A percentile compares a stretch with the other conserved stretches of the same genome.
These are phyloP conservation scores for Sordariomycetes sp. DNA, from an alignment of 2,329 filamentous ascomycete species.

Conservation along the genomic window DNA sequence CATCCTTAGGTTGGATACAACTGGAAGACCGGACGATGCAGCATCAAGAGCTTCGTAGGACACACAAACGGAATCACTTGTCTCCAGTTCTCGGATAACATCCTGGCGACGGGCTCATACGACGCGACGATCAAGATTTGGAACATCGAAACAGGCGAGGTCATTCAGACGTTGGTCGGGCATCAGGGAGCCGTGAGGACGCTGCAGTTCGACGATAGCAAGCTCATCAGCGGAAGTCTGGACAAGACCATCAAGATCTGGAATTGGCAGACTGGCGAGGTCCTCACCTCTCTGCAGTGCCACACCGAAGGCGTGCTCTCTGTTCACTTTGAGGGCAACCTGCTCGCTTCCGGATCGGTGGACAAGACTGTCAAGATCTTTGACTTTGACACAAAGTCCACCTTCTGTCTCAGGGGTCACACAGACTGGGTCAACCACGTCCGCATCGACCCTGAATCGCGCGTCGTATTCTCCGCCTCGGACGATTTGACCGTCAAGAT, in stretches of 20 bases:
- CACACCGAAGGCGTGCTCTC: slow-evolving; percentile 79
- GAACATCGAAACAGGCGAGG: slow-evolving; percentile 82
- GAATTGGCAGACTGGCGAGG: slow-evolving; percentile 92
- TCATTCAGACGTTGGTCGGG: slow-evolving; percentile 74
- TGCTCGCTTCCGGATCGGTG: slow-evolving; percentile 80
- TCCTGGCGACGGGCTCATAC: slow-evolving; percentile 89
- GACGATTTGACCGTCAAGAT: slow-evolving; percentile 88
- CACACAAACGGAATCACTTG: slow-evolving; percentile 65
- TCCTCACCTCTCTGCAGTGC: slow-evolving; percentile 69
- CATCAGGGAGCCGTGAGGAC: slow-evolving; percentile 79
- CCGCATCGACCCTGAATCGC: slow-evolving; percentile 69
- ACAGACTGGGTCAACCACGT: slow-evolving; percentile 97
- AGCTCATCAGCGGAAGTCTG: slow-evolving; percentile 82
- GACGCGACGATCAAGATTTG: slow-evolving; percentile 94
- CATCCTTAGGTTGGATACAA: slow-evolving; percentile 96
- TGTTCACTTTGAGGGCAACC: slow-evolving; percentile 76
- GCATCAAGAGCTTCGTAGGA: slow-evolving; percentile 74
- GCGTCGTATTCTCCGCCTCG: slow-evolving; percentile 84
- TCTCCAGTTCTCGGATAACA: slow-evolving; percentile 67
- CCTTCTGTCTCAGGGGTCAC: slow-evolving; percentile 74
- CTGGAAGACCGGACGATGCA: slow-evolving; percentile 92
- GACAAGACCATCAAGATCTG: slow-evolving; percentile 86
- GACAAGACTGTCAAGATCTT: slow-evolving; percentile 88
- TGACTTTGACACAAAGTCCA: slow-evolving; percentile 79
- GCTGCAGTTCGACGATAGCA: slow-evolving; percentile 86